Base-by-base conservation (phyloP, 345 rosid species). In the Zanthoxylum bungeanum region DNA sequence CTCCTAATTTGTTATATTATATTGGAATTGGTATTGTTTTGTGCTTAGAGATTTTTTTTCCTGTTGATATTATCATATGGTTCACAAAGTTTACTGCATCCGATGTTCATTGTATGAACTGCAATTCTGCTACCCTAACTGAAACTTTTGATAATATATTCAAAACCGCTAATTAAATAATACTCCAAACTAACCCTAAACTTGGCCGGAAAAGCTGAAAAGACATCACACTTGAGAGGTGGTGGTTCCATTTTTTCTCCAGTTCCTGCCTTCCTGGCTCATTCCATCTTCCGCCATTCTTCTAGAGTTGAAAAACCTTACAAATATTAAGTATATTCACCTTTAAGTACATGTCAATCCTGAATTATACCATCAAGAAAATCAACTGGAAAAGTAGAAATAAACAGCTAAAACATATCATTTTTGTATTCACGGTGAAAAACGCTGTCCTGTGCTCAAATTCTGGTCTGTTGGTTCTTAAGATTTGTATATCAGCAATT, bases 211-310 rank as follows among this genome's bases (percentile, higher is more conserved):
- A 58, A 44, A 3, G 9, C 4, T 14, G 36, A 31, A 58, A 44
- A 3, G 9, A 25, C 12, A 22, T 68, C 73, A 76, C 34, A 78
- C 76, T 75, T 85, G 78, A 74, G 82, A 65, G 30, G 77, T 36
- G 5, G 39, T 66, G 37, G 87, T 81, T 70, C 89, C 93, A 53
- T 86, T 88, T 76, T n/a, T 79, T 93, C 79, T 73, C 97, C 74
- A 80, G 76, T 71, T 82, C 82, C 16, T 93, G 84, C 66, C 66
- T 72, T 88, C 78, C 91, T 86, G 1, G 96, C 97, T 62, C 96
- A 81, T 60, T 91, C 96, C 89, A 93, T 91, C 84, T 89, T 93
- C 21, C 94, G 86, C 97, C 98, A 93, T 75, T 91, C 94, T 78
- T 91, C 98, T 39, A 89, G 69, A 70, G 98, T 97, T 91, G 87